Percentiles rank a stretch among this genome's conserved stretches.
phyloP scores from a whole-genome alignment of 768 basidiomycete genomes.

The Termitomyces sp. region DNA sequence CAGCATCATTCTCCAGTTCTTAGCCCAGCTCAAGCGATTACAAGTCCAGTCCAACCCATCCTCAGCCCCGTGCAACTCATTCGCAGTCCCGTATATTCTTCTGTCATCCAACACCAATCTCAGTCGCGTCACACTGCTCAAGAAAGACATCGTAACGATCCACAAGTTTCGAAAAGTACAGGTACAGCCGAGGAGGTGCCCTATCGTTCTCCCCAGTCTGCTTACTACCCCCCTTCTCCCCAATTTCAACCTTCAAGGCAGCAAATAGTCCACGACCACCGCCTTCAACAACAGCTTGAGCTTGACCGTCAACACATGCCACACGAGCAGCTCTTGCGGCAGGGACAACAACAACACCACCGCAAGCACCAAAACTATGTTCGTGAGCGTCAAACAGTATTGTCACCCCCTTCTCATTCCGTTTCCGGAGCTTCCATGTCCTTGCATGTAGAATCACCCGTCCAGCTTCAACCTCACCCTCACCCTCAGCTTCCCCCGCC shows the following conservation, averaged over 20 bases:
- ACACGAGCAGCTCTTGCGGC: slow-evolving; percentile 17
- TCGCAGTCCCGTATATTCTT: slow-evolving; percentile 4
- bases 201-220: slow-evolving; percentile 9
- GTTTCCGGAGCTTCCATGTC: slow-evolving; percentile 6
- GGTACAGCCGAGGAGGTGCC: slow-evolving; percentile 7
- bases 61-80: slow-evolving; percentile 6
- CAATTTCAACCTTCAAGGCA: slow-evolving; percentile 7
- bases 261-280: slow-evolving; percentile 13
- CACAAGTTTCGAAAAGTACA: neutral
- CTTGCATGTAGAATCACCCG: slow-evolving; percentile 11
- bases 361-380: slow-evolving; percentile 14
- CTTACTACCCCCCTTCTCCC: neutral
- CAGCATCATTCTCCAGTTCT: slow-evolving; percentile 2
- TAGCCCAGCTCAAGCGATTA: slow-evolving; percentile 1
- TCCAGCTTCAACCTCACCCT: neutral
- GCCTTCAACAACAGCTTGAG: slow-evolving; percentile 18
- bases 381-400: slow-evolving; percentile 17
- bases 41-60: slow-evolving; percentile 7
- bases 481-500: slow-evolving; percentile 8
- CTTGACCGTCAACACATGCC: slow-evolving; percentile 20
- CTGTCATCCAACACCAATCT: slow-evolving; percentile 8
- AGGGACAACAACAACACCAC: slow-evolving; percentile 21
- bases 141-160: slow-evolving; percentile 10
- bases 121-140: slow-evolving; percentile 6
- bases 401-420: slow-evolving; percentile 7